Percentiles rank a stretch among this genome's conserved stretches.
phyloP scores from a whole-genome alignment of 2,329 filamentous ascomycete genomes.

The Colletotrichum lentis region DNA sequence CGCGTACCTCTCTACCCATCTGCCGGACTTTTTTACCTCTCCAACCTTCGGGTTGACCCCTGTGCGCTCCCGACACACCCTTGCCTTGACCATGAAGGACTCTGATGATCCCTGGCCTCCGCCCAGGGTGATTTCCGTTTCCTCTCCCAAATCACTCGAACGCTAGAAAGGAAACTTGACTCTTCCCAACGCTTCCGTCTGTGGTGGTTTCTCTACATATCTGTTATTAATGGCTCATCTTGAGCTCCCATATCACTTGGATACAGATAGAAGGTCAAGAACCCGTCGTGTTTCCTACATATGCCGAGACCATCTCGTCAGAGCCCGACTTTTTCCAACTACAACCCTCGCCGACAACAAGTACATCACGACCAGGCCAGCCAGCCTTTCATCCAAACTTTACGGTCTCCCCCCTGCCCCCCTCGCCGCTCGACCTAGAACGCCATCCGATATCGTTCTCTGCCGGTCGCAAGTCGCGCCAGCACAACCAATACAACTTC shows the following conservation, averaged over 20 bases:
- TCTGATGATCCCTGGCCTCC: no score
- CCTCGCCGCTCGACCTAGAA: neutral
- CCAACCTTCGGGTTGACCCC: no score
- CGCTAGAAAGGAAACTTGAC: no score
- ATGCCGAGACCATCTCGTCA: no score
- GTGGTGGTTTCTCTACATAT: neutral
- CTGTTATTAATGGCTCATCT: neutral
- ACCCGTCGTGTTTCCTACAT: no score
- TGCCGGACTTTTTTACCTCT: no score
- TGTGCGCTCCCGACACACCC: no score
- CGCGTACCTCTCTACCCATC: conserved; percentile 9
- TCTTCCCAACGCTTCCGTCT: neutral
- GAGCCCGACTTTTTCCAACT: neutral
- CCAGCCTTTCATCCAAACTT: no score
- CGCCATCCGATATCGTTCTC: no score
- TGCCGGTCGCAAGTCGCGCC: neutral
- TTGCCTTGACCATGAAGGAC: no score
- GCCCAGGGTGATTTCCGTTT: no score
- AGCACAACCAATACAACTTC: neutral
- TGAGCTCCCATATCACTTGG: neutral
- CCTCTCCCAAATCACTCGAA: no score
- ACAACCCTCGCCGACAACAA: neutral
- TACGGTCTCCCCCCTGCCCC: neutral
- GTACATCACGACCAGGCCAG: neutral
- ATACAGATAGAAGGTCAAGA: neutral